A percentile compares a stretch with the other conserved stretches of the same genome.
Conservation (phyloP, 176 grass and related monocot species). For the Carex kokanica region DNA sequence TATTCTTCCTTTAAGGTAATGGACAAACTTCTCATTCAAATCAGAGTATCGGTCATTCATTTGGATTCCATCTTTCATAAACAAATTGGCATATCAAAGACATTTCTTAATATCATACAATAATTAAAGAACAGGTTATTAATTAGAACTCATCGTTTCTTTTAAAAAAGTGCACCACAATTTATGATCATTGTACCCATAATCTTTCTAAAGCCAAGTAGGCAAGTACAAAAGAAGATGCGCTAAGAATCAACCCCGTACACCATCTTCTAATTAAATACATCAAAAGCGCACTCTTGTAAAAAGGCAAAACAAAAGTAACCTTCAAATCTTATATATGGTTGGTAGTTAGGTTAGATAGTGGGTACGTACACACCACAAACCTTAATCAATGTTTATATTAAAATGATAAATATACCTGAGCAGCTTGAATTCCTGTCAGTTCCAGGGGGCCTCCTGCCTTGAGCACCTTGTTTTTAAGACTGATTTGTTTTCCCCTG, state of each 20-base stretch:
- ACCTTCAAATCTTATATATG: neutral
- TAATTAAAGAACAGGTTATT: too few relatives aligned
- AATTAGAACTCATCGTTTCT: neutral
- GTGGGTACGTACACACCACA: neutral
- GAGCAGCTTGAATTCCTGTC: constrained; percentile 33
- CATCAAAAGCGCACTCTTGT: neutral
- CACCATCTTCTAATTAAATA: neutral
- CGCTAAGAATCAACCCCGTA: neutral
- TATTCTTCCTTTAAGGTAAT: neutral
- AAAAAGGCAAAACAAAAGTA: neutral
- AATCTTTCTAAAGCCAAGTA: neutral
- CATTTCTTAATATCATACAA: too few relatives aligned
- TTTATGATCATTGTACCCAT: neutral
- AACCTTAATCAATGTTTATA: neutral
- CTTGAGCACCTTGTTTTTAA: constrained; percentile 23
- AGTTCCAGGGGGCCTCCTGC: constrained; percentile 32
- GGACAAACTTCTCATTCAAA: constrained; percentile 7
- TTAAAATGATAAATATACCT: neutral
- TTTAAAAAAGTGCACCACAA: neutral
- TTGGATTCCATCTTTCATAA: neutral
- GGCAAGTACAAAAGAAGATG: neutral
- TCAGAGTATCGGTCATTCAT: too few relatives aligned
- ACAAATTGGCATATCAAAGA: neutral
- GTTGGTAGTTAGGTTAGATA: neutral
- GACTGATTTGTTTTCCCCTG: constrained; percentile 27